Percentiles rank a stretch among this genome's conserved stretches.
These are phyloP conservation scores for Clarireedia hainanense DNA, from an alignment of 2,329 filamentous ascomycete genomes.

Conservation along the genomic window DNA sequence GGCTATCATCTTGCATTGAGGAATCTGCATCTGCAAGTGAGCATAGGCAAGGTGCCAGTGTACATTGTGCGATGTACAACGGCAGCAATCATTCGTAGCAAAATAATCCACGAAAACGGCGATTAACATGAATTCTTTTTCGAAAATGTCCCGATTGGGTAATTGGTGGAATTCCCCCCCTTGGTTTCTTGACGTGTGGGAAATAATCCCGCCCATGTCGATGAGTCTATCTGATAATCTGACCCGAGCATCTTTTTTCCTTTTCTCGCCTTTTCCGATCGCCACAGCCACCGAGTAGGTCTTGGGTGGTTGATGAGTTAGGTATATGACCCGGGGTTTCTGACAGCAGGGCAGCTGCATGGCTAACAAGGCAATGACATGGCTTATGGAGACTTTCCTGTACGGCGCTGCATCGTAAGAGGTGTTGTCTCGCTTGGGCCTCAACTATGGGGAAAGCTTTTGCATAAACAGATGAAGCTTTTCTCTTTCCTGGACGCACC, in stretches of 20 bases:
- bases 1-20: constrained; percentile 4
- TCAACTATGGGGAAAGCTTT: neutral
- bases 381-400: neutral
- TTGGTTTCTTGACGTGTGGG: too few relatives aligned
- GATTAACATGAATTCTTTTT: neutral
- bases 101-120: neutral
- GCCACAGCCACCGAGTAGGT: constrained; percentile 7
- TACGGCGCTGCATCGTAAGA: too few relatives aligned
- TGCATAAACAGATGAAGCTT: neutral
- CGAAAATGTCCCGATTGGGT: neutral
- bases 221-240: neutral
- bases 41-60: too few relatives aligned
- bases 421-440: neutral
- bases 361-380: constrained; percentile 6
- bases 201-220: too few relatives aligned
- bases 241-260: neutral
- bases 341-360: constrained; percentile 8
- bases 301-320: too few relatives aligned
- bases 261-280: neutral
- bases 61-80: too few relatives aligned
- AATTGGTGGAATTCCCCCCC: too few relatives aligned
- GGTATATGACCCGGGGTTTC: constrained; percentile 1
- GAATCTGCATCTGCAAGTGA: neutral
- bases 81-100: too few relatives aligned
- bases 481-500: neutral